Evolutionary conservation across 805 yeast genomes (phyloP).

Genomic region (Kodamaea laetipori): DNA sequence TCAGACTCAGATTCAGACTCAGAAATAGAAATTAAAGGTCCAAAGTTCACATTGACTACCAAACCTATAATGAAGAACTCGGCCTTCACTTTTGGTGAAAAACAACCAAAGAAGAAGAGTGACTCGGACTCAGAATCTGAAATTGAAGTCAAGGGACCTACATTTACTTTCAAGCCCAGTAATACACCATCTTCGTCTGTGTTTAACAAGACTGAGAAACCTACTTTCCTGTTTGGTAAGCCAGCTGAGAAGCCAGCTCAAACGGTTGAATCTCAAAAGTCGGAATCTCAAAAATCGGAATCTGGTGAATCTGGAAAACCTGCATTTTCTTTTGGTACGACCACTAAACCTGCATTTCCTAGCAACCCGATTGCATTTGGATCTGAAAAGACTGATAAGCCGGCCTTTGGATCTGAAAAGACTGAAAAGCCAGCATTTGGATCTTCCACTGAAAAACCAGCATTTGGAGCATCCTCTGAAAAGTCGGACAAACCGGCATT

Average conservation of each 20-base stretch:
- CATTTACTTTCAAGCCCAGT: constrained; percentile 54
- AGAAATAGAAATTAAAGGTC: constrained; percentile 35
- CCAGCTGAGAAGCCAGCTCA: constrained; percentile 13
- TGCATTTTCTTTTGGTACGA: constrained; percentile 17
- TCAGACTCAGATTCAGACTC: constrained; percentile 21
- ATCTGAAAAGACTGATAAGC: constrained; percentile 11
- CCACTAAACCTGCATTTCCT: constrained; percentile 7
- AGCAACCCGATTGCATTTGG: constrained; percentile 15
- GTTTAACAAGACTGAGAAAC: too few relatives aligned
- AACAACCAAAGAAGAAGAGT: constrained; percentile 25
- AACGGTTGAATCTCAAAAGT: too few relatives aligned
- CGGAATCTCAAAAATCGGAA: too few relatives aligned
- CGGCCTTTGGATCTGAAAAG: constrained; percentile 4
- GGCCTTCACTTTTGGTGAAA: constrained; percentile 41
- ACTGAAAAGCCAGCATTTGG: constrained; percentile 12
- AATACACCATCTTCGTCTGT: too few relatives aligned
- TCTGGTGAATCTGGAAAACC: constrained; percentile 12
- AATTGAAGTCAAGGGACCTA: constrained; percentile 72
- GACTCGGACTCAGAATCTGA: constrained; percentile 58
- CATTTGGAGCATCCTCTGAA: not conserved
- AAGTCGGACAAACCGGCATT: constrained; percentile 13
- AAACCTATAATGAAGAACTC: constrained; percentile 35
- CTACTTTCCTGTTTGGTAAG: constrained; percentile 26
- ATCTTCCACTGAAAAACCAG: constrained; percentile 9
- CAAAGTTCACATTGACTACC: constrained; percentile 32